Evolutionary conservation across 768 basidiomycete species (phyloP).

Genomic region (Mrakia frigida): DNA sequence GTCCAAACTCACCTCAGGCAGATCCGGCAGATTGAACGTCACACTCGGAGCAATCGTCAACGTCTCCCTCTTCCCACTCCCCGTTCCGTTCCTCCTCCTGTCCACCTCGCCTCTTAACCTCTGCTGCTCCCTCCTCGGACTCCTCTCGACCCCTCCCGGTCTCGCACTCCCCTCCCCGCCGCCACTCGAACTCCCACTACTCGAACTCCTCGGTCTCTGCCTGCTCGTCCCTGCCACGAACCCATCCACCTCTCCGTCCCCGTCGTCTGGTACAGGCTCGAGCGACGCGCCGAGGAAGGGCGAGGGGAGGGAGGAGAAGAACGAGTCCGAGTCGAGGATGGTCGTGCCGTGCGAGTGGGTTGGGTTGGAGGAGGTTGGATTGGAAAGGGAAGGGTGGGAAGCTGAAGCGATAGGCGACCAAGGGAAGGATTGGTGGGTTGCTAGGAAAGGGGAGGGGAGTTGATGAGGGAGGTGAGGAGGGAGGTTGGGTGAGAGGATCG

Average conservation of each 20-base stretch:
- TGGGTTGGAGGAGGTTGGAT: background rate
- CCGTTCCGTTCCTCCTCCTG: background rate
- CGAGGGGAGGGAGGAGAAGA: conserved; percentile 10
- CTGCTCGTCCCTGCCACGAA: background rate
- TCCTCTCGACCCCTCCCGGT: background rate
- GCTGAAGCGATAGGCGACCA: background rate
- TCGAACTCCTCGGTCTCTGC: background rate
- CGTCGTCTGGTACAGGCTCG: conserved; percentile 20
- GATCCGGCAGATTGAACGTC: conserved; percentile 25
- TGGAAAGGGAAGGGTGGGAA: background rate
- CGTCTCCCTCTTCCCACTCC: conserved; percentile 9
- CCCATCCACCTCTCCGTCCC: background rate
- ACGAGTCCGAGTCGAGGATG: conserved; percentile 6
- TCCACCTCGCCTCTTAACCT: background rate
- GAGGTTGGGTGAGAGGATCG: background rate
- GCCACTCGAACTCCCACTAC: conserved; percentile 12
- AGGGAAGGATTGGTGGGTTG: conserved; percentile 4
- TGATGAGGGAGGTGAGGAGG: conserved; percentile 16
- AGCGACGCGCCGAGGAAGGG: conserved; percentile 16
- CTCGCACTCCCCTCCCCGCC: background rate
- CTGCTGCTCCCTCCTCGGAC: conserved; percentile 5
- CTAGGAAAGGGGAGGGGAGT: conserved; percentile 9
- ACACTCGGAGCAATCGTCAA: conserved; percentile 21
- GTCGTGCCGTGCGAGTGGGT: background rate
- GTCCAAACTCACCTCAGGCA: conserved; percentile 19